Conservation (phyloP, 176 grass and related monocot genomes). For the Oryza rufipogon region DNA sequence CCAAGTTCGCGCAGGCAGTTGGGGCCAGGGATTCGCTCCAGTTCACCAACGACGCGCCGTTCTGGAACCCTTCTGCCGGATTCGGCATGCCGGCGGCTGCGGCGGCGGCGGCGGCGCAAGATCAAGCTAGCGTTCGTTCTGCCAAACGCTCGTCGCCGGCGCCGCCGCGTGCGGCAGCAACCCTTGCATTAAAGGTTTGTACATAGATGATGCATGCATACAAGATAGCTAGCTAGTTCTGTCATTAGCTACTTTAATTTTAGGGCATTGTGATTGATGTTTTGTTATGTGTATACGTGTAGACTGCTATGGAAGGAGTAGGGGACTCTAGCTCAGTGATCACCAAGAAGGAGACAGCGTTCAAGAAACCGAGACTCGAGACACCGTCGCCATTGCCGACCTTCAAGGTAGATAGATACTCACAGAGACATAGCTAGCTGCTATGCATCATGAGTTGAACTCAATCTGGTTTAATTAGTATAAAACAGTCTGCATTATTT, state of each 20-base stretch:
- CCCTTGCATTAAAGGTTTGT: slow-evolving; percentile 41
- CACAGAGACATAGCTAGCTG: neutral
- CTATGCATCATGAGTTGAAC: neutral
- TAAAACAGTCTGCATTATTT: slow-evolving; percentile 30
- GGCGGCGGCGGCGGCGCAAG: neutral
- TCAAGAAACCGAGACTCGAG: slow-evolving; percentile 58
- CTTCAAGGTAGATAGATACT: slow-evolving; percentile 58
- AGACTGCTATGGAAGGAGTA: slow-evolving; percentile 46
- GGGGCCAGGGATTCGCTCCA: slow-evolving; percentile 46
- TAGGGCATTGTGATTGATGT: slow-evolving; percentile 4
- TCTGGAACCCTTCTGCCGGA: slow-evolving; percentile 56
- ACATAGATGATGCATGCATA: neutral
- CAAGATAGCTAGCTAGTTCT: neutral
- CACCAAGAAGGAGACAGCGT: slow-evolving; percentile 48
- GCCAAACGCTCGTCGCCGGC: slow-evolving; percentile 17
- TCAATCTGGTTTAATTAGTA: neutral
- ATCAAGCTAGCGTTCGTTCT: slow-evolving; percentile 8
- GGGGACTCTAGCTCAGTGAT: slow-evolving; percentile 48
- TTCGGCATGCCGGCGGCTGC: slow-evolving; percentile 26
- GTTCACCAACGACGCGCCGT: slow-evolving; percentile 64
- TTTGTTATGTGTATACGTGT: neutral
- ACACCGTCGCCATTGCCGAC: slow-evolving; percentile 68
- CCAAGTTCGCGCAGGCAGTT: slow-evolving; percentile 10
- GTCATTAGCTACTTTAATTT: neutral
- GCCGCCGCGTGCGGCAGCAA: neutral